Evolutionary conservation across 2,329 filamentous ascomycete genomes (phyloP).

Genomic region (Paecilomyces niveus): DNA sequence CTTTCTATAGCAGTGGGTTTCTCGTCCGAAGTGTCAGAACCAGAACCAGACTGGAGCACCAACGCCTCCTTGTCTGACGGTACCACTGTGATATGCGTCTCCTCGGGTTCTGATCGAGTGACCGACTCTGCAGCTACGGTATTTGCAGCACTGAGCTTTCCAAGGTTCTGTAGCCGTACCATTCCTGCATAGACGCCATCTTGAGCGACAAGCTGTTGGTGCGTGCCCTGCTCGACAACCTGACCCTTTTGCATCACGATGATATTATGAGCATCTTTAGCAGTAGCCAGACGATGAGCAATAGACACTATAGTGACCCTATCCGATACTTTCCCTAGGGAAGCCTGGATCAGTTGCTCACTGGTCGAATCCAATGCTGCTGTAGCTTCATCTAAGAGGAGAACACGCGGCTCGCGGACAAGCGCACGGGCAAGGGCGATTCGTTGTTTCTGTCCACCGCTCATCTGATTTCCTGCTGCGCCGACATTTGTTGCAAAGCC

Average conservation of each 20-base stretch:
- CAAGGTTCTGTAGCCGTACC: conserved; percentile 39
- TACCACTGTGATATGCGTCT: not conserved
- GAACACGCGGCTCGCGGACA: conserved; percentile 74
- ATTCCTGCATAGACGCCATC: conserved; percentile 43
- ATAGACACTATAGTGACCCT: conserved; percentile 28
- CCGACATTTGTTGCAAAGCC: conserved; percentile 29
- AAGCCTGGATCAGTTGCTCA: conserved; percentile 27
- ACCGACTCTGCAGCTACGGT: not conserved
- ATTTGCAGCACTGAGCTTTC: not conserved
- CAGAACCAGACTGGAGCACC: not conserved
- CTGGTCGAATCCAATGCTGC: conserved; percentile 29
- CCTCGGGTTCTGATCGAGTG: not conserved
- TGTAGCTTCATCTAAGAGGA: conserved; percentile 41
- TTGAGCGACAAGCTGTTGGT: conserved; percentile 22
- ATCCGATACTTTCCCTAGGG: conserved; percentile 20
- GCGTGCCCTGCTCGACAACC: conserved; percentile 27
- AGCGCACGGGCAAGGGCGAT: conserved; percentile 83
- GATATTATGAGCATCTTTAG: conserved; percentile 31
- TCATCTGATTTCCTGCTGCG: conserved; percentile 19
- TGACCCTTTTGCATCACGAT: conserved; percentile 27
- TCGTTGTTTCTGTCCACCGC: conserved; percentile 77
- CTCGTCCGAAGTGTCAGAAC: not conserved
- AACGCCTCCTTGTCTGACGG: not conserved
- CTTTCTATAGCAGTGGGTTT: not conserved
- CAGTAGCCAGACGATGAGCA: conserved; percentile 30